phyloP scores from a whole-genome alignment of 306 rosid species.

The Cicer chorassanicum region DNA sequence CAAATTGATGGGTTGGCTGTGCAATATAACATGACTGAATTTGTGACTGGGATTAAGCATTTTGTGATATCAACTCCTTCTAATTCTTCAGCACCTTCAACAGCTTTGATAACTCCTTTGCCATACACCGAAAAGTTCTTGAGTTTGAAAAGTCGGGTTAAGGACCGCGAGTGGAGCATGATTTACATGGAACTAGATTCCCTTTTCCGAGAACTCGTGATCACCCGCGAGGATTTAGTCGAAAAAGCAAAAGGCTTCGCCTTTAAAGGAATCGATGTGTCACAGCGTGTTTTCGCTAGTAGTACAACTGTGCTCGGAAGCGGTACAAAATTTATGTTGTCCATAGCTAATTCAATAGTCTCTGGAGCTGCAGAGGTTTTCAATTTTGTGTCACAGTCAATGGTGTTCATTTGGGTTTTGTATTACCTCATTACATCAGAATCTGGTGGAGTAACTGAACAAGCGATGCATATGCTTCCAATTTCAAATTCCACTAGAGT shows the following conservation, averaged over 20 bases:
- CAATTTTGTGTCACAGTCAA: slow-evolving; percentile 82
- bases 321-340: slow-evolving; percentile 63
- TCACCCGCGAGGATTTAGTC: slow-evolving; percentile 80
- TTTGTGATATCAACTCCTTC: slow-evolving; percentile 56
- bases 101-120: slow-evolving; percentile 55
- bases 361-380: slow-evolving; percentile 93
- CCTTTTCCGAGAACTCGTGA: slow-evolving; percentile 70
- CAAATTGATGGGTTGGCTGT: slow-evolving; percentile 87
- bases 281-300: slow-evolving; percentile 71
- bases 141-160: slow-evolving; percentile 68
- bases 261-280: slow-evolving; percentile 71
- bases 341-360: slow-evolving; percentile 75
- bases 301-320: slow-evolving; percentile 77
- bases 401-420: slow-evolving; percentile 93
- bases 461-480: slow-evolving; percentile 84
- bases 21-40: slow-evolving; percentile 87
- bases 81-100: slow-evolving; percentile 60
- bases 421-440: slow-evolving; percentile 89
- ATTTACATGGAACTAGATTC: slow-evolving; percentile 70
- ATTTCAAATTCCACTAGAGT: slow-evolving; percentile 63
- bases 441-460: slow-evolving; percentile 98
- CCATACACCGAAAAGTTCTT: slow-evolving; percentile 69
- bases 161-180: slow-evolving; percentile 77
- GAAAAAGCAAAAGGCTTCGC: slow-evolving; percentile 87
- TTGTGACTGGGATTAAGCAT: slow-evolving; percentile 86